Conservation (phyloP, 768 basidiomycete species). For the Tricholoma terreum region DNA sequence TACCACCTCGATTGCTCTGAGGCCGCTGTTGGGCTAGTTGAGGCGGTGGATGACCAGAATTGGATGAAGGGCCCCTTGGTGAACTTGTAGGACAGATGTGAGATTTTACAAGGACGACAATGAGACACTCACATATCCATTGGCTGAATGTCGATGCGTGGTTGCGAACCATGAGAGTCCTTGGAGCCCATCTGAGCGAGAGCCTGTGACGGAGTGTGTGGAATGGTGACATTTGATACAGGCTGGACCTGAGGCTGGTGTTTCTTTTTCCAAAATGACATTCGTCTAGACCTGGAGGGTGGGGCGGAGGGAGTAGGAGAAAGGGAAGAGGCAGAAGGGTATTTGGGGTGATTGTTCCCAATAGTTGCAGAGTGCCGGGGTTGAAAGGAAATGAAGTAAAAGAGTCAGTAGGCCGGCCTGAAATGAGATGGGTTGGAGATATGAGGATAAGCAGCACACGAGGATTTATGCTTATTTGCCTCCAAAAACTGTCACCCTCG, state of each 20-base stretch:
- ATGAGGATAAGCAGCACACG: too few species aligned
- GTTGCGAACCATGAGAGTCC: too few species aligned
- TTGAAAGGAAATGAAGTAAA: neutral
- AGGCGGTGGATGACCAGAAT: conserved; percentile 4
- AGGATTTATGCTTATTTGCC: neutral
- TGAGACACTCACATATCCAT: conserved; percentile 35
- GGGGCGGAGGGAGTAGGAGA: conserved; percentile 62
- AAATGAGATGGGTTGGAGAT: neutral
- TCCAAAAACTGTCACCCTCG: too few species aligned
- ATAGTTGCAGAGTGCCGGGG: conserved; percentile 10
- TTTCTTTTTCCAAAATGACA: conserved; percentile 92
- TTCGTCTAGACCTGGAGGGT: conserved; percentile 63
- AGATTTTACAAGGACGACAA: neutral
- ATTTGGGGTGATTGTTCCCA: conserved; percentile 22
- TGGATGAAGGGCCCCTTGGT: neutral
- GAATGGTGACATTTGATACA: conserved; percentile 48
- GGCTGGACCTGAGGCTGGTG: conserved; percentile 47
- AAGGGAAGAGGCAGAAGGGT: conserved; percentile 7
- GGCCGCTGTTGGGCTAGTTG: conserved; percentile 14
- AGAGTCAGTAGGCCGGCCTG: conserved; percentile 5
- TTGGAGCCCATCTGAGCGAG: conserved; percentile 44
- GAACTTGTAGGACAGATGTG: neutral
- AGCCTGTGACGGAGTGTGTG: conserved; percentile 66
- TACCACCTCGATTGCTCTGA: conserved; percentile 15
- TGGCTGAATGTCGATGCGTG: too few species aligned